phyloP scores from a whole-genome alignment of 139 green algal species.

The Coelastrella sp. region DNA sequence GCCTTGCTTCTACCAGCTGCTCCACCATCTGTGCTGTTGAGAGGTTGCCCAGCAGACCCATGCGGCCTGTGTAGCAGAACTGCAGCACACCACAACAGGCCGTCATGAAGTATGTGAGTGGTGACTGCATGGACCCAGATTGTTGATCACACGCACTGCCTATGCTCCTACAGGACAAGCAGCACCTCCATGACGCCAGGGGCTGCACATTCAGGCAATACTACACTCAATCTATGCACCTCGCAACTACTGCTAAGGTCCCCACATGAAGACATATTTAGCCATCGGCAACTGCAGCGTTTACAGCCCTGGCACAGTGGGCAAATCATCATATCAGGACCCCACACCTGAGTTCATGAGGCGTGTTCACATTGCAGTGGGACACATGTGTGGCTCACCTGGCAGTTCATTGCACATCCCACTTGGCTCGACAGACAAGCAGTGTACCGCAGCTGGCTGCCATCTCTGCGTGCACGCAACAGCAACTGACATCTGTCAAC shows the following conservation, averaged over 20 bases:
- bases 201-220: too few species aligned
- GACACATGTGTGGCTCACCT: neutral
- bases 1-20: slow-evolving; percentile 64
- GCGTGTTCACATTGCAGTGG: neutral
- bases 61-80: slow-evolving; percentile 88
- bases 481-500: neutral
- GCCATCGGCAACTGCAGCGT: too few species aligned
- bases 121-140: neutral
- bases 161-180: neutral
- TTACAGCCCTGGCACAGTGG: too few species aligned
- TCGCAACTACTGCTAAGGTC: neutral
- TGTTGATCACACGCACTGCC: neutral
- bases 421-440: slow-evolving; percentile 84
- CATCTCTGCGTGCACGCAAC: slow-evolving; percentile 29
- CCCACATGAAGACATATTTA: too few species aligned
- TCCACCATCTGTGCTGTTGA: slow-evolving; percentile 85
- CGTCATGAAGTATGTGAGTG: neutral
- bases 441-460: slow-evolving; percentile 69
- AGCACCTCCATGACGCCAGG: too few species aligned
- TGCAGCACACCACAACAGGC: slow-evolving; percentile 36
- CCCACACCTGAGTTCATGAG: too few species aligned
- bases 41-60: slow-evolving; percentile 83
- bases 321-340: too few species aligned
- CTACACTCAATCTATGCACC: neutral
- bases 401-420: slow-evolving; percentile 75